phyloP scores from a whole-genome alignment of 2,329 filamentous ascomycete species.

The Talaromyces amestolkiae region DNA sequence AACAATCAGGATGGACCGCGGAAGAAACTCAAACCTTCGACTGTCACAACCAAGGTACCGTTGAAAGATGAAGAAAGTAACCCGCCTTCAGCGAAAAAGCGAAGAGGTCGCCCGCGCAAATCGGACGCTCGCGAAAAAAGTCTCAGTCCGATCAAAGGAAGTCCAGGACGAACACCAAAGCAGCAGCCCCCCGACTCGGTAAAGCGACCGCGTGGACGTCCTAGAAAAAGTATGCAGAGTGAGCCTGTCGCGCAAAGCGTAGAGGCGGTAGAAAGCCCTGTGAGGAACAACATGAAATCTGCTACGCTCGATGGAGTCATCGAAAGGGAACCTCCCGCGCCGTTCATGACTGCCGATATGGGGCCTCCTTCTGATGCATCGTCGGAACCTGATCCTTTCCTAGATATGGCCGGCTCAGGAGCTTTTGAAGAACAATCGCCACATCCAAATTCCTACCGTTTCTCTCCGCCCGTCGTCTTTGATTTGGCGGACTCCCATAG shows the following conservation, averaged over 20 bases:
- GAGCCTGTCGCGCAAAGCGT: constrained; percentile 23
- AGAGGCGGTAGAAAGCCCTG: constrained; percentile 24
- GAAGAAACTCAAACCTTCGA: constrained; percentile 32
- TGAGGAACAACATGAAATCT: constrained; percentile 8
- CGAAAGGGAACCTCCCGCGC: constrained; percentile 25
- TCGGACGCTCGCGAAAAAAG: constrained; percentile 34
- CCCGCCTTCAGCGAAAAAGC: constrained; percentile 40
- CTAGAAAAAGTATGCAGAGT: constrained; percentile 35
- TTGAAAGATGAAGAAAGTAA: constrained; percentile 38
- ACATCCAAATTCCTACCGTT: not conserved
- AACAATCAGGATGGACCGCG: constrained; percentile 29
- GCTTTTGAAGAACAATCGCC: constrained; percentile 15
- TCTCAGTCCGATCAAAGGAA: constrained; percentile 35
- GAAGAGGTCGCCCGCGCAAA: constrained; percentile 45
- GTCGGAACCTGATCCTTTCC: constrained; percentile 23
- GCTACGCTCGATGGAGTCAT: constrained; percentile 30
- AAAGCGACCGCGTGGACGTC: constrained; percentile 39
- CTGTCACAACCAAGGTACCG: constrained; percentile 43
- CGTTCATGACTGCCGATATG: constrained; percentile 20
- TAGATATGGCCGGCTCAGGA: constrained; percentile 20
- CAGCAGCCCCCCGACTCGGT: constrained; percentile 29
- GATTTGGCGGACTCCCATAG: not conserved
- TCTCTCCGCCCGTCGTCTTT: not conserved
- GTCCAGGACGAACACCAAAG: constrained; percentile 33
- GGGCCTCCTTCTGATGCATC: constrained; percentile 3